Evolutionary conservation across 2,329 filamentous ascomycete genomes (phyloP).

Genomic region (Penicillium sp.): DNA sequence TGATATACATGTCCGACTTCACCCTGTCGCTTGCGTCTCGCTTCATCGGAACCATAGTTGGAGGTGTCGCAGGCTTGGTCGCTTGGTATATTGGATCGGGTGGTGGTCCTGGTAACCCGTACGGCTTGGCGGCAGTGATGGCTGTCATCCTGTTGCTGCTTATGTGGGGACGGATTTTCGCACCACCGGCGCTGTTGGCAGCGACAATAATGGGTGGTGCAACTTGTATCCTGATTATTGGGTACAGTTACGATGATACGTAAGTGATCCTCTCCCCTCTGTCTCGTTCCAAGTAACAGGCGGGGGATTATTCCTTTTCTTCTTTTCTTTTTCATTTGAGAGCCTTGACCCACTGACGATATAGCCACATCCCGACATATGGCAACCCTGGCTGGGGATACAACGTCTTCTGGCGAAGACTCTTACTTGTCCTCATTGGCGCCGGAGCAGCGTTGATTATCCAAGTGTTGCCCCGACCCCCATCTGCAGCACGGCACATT

Average conservation of each 20-base stretch:
- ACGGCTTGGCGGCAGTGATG: conserved; percentile 43
- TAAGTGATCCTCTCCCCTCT: conserved; percentile 10
- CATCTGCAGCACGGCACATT: conserved; percentile 43
- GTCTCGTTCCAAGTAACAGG: too few species aligned
- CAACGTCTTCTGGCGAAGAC: conserved; percentile 45
- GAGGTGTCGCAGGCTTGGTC: conserved; percentile 44
- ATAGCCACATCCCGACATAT: conserved; percentile 38
- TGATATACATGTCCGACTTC: conserved; percentile 49
- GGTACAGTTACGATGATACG: conserved; percentile 44
- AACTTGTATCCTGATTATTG: conserved; percentile 43
- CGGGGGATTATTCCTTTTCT: too few species aligned
- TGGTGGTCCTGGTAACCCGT: conserved; percentile 44
- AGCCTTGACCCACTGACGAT: background rate
- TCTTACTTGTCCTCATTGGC: conserved; percentile 42
- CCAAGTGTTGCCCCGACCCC: conserved; percentile 44
- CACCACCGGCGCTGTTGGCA: conserved; percentile 26
- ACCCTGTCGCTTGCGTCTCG: conserved; percentile 42
- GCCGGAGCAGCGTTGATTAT: conserved; percentile 41
- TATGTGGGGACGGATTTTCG: conserved; percentile 34
- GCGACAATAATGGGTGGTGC: conserved; percentile 37
- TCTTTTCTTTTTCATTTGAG: background rate
- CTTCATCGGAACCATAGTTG: conserved; percentile 41
- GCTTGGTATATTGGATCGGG: conserved; percentile 51
- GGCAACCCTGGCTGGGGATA: conserved; percentile 46
- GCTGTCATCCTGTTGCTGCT: conserved; percentile 28